A percentile compares a stretch with the other conserved stretches of the same genome.
Conservation (phyloP, 176 grass and related monocot genomes). For the Eragrostis nindensis region DNA sequence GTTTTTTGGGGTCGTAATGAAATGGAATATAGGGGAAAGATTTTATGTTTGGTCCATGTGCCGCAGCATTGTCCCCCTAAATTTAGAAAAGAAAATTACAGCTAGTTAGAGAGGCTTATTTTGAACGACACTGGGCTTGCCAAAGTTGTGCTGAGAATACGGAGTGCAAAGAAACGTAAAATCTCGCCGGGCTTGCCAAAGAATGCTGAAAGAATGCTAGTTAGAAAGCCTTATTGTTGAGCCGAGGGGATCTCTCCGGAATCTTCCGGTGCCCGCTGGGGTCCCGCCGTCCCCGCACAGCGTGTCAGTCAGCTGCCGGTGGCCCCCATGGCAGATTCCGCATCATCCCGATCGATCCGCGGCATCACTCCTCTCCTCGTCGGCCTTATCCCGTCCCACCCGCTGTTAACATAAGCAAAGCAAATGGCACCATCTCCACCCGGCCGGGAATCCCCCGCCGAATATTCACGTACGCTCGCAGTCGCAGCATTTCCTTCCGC, state of each 20-base stretch:
- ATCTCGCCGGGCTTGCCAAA: too few relatives aligned
- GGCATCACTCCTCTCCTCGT: background rate
- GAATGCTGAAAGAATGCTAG: too few relatives aligned
- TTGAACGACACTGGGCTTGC: too few relatives aligned
- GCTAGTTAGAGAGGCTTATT: too few relatives aligned
- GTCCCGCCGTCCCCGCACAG: background rate
- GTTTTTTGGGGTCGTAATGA: too few relatives aligned
- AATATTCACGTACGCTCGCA: conserved; percentile 57
- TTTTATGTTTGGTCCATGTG: too few relatives aligned
- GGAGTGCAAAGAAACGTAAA: too few relatives aligned
- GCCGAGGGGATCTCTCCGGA: background rate
- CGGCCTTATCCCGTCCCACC: background rate
- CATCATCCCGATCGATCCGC: conserved; percentile 4
- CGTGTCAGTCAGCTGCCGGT: background rate
- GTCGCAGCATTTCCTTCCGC: background rate
- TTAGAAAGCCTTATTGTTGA: too few relatives aligned
- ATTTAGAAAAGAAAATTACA: too few relatives aligned
- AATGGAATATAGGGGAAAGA: too few relatives aligned
- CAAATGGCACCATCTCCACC: background rate
- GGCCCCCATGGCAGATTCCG: conserved; percentile 4
- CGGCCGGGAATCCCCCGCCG: conserved; percentile 61
- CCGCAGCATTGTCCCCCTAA: too few relatives aligned
- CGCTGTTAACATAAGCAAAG: background rate
- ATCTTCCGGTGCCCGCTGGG: background rate
- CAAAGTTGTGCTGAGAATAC: too few relatives aligned